Evolutionary conservation across 768 basidiomycete genomes (phyloP), one percentile per base, ranked within the genome.

Genomic region (Coprinopsis cinerea): DNA sequence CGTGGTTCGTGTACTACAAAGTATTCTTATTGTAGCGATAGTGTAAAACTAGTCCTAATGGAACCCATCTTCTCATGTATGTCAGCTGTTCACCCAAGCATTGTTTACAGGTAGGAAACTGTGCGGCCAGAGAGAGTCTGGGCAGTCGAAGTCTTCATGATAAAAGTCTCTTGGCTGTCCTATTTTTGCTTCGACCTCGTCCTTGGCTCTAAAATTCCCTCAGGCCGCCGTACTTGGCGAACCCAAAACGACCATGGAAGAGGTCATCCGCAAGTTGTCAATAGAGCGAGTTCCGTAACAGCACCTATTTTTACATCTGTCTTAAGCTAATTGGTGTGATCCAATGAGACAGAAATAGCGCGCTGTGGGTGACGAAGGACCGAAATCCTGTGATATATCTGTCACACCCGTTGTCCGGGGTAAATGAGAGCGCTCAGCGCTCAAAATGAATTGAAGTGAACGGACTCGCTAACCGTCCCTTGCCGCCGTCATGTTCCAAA

Each of bases 41-140:
- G 25, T 32, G 44, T 45, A 30, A 7, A 43, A 18, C 25, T 45
- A 15, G 28, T 51, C 17, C 18, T 43, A 43, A 39, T 39, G 42
- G 42, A 43, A 5, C 20, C 18, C 42, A 26, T 4, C 42, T 43
- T 43, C 42, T 6, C 42, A 43, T 26, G 18, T 7, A 7, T 22
- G 37, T 39, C 9, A 13, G 7, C 18, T 13, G 7, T 10, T 39
- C 7, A 39, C 7, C 37, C 7, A 7, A 7, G 13, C 18, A 13
- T 39, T 39, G 9, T 39, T 39, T 7, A 20, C 7, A 39, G 18
- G 18, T 39, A 14, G 37, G 37, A 20, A 20, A 11, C 37, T 39
- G 37, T 39, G 49, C 30, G 28, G 49, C 49, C 32, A 43, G 49
- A 50, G 49, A 44, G 49, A 41, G 28, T 41, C 44, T 9, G 49